Base-by-base conservation (phyloP, 768 basidiomycete species). In the Botryobasidium botryosum region DNA sequence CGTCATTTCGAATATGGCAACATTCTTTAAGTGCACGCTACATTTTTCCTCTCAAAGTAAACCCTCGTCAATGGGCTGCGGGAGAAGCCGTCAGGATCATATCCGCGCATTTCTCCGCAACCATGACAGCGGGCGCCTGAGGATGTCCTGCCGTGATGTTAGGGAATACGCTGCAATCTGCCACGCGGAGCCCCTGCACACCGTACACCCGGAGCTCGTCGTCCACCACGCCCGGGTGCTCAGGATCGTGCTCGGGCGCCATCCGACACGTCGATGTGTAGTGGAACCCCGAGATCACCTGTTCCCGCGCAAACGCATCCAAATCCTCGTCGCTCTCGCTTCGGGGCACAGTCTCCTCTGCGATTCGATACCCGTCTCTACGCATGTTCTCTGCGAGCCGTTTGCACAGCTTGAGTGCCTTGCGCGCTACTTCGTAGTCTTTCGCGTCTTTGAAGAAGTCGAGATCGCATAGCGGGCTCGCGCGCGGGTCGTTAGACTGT, bases 231-330 rank as follows among this genome's bases (percentile, higher is more conserved):
- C n/a, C n/a, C n/a, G n/a, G n/a, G 0, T 43, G 44, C 20, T 46
- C 35, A 18, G 13, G 8, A 27, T 49, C 48, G 28, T 25, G 18
- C 17, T 28, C 29, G 4, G 44, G 35, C 0, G 44, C 48, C 44
- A 49, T 49, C 44, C 45, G 45, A 44, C 43, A 45, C 3, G 48
- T 49, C 5, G 38, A 33, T 1, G 44, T 3, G 24, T 43, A 44
- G 36, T 49, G 48, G 38, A 45, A 49, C 8, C 35, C 35, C 13
- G 48, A 45, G 26, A 38, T 36, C 8, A 39, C 44, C 6, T 27
- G 44, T 25, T 45, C 26, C 8, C 48, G 27, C 0, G 28, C 48
- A 26, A 45, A 49, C 39, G 45, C 44, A 23, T 39, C 41, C 0
- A 42, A 23, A 21, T 49, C 37, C 21, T 49, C 43, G 18, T 44